Evolutionary conservation across 305 asterid species (phyloP).

Genomic region (Andrographis paniculata): DNA sequence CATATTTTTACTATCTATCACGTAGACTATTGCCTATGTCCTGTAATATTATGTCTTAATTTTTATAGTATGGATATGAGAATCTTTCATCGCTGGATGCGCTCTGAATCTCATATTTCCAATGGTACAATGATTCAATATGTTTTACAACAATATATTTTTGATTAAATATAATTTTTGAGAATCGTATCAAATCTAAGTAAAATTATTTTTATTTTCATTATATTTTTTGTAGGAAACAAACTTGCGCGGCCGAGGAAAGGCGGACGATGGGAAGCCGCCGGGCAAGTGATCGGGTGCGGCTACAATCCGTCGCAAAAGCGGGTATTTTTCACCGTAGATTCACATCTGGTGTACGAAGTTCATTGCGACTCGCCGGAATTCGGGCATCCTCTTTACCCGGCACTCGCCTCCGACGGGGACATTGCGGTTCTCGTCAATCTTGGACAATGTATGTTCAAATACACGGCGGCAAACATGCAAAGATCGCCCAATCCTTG

Average conservation of each 20-base stretch:
- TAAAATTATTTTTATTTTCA: not conserved
- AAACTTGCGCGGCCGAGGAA: constrained; percentile 31
- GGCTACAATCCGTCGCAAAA: constrained; percentile 60
- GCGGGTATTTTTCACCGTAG: constrained; percentile 59
- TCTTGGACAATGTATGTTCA: constrained; percentile 66
- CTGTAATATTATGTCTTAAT: no score
- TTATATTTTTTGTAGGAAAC: constrained; percentile 29
- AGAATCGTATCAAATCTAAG: no score
- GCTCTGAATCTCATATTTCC: no score
- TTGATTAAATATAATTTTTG: no score
- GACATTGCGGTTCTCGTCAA: constrained; percentile 31
- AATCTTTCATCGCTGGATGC: no score
- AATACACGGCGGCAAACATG: constrained; percentile 34
- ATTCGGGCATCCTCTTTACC: constrained; percentile 57
- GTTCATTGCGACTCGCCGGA: constrained; percentile 55
- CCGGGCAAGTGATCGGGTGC: constrained; percentile 36
- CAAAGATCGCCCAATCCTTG: constrained; percentile 68
- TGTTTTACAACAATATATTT: no score
- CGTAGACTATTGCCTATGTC: no score
- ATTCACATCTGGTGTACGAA: constrained; percentile 57
- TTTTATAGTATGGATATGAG: no score
- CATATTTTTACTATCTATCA: no score
- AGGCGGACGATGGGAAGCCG: constrained; percentile 42
- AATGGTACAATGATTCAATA: no score
- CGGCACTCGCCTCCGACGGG: constrained; percentile 48